Evolutionary conservation across 2,329 filamentous ascomycete genomes (phyloP), one percentile per base, ranked within the genome.

Genomic region (Arthrobotrys iridis): DNA sequence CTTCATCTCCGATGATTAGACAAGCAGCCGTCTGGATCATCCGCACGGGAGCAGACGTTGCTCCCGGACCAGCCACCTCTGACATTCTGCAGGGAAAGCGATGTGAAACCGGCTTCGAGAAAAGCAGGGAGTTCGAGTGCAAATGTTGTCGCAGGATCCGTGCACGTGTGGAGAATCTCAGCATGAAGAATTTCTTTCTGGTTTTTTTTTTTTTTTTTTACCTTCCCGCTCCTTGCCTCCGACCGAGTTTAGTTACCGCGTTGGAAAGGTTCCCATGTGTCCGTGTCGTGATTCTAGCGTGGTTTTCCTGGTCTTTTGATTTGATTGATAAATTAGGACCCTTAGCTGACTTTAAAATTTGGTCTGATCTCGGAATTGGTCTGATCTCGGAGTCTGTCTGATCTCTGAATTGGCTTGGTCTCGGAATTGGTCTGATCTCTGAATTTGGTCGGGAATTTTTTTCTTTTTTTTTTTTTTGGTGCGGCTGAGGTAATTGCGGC

Each of bases 1-100:
- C 93, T 82, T 97, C 94, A 83, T 98, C 94, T n/a, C 94, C 94
- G 79, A 99, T 98, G 74, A 99, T 93, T 77, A 98, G 84, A 82
- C 93, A 96, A 67, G 91, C 94, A 8, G 94, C 95, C 50, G 93
- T 97, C 81, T 93, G 89, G 79, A 98, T 96, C 70, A 74, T 74
- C 62, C 70, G 62, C 22, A 46, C 15, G 33, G 67, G 41, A 28
- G 57, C 30, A 22, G 63, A n/a, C 8, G 20, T n/a, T 8, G 8
- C 45, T 13, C 26, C 35, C 26, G 24, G 33, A n/a, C 7, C 10
- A 35, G 13, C 22, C 24, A 43, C 85, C 77, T 80, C 68, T 72
- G 85, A 81, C 50, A 65, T 52, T 30, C 80, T 80, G 72, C 78
- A 70, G 26, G 73, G 79, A 68, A 18, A 59, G 66, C 76, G 74